phyloP scores from a whole-genome alignment of 1,284 basidiomycete genomes.

The Ganoderma sinense region DNA sequence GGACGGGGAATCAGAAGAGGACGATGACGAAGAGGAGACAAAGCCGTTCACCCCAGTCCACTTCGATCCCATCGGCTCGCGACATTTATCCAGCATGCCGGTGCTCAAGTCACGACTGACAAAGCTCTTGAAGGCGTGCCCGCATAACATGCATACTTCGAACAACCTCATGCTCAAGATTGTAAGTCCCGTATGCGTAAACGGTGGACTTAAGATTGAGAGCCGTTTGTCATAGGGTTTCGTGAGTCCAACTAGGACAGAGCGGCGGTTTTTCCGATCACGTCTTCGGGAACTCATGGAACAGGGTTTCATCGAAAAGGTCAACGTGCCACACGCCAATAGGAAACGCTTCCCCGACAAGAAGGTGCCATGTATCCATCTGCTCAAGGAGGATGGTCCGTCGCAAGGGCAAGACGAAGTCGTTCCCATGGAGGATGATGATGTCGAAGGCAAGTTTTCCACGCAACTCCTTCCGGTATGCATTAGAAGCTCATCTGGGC shows the following conservation, averaged over 20 bases:
- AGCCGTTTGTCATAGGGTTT: conserved; percentile 67
- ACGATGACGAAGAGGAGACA: conserved; percentile 46
- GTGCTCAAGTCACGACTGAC: conserved; percentile 71
- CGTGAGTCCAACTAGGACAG: conserved; percentile 70
- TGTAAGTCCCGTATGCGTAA: conserved; percentile 50
- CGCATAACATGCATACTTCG: conserved; percentile 70
- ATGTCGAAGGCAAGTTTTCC: conserved; percentile 22
- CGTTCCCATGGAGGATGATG: conserved; percentile 21
- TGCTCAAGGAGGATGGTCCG: conserved; percentile 52
- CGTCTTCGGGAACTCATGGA: conserved; percentile 75
- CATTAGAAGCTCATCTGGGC: neutral
- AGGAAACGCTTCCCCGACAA: conserved; percentile 50
- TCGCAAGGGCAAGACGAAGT: conserved; percentile 42
- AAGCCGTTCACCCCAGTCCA: conserved; percentile 45
- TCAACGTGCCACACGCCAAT: conserved; percentile 66
- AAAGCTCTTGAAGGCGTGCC: conserved; percentile 72
- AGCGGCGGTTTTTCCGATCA: conserved; percentile 79
- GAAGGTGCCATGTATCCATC: conserved; percentile 67
- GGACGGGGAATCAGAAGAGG: conserved; percentile 39
- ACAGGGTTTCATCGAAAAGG: conserved; percentile 75
- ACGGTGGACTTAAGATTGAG: neutral
- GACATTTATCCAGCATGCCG: conserved; percentile 76
- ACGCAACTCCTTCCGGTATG: neutral
- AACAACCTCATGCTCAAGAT: conserved; percentile 75
- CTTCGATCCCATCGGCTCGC: conserved; percentile 78